phyloP scores from a whole-genome alignment of 2,329 filamentous ascomycete genomes.

The Trichoderma breve region DNA sequence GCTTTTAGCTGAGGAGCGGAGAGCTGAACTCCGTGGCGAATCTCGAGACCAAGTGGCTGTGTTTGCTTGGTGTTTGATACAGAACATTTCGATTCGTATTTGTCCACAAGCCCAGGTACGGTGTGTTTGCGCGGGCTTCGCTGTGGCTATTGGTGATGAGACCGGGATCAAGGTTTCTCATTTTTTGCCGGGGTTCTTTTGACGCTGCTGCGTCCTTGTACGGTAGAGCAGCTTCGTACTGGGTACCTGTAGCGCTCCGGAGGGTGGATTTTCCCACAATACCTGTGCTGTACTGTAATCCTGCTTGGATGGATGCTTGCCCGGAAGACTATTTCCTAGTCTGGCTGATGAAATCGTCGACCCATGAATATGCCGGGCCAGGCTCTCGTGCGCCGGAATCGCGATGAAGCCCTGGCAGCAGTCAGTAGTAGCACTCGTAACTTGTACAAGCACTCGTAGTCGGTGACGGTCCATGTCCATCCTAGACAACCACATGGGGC shows the following conservation, averaged over 20 bases:
- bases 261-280: not conserved
- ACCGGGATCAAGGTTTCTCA: constrained; percentile 17
- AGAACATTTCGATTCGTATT: not conserved
- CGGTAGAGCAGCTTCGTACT: not conserved
- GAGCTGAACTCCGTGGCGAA: not conserved
- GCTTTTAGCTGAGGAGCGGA: not conserved
- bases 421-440: not conserved
- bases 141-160: constrained; percentile 8
- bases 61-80: not conserved
- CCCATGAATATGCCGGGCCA: constrained; percentile 11
- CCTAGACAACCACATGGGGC: constrained; percentile 14
- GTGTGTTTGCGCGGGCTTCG: not conserved
- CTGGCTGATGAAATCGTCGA: not conserved
- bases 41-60: not conserved
- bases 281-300: not conserved
- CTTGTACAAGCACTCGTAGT: not conserved
- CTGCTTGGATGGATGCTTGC: not conserved
- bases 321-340: constrained; percentile 5
- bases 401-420: constrained; percentile 11
- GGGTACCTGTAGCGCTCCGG: not conserved
- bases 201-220: not conserved
- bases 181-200: constrained; percentile 9
- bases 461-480: constrained; percentile 1
- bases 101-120: not conserved
- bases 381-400: constrained; percentile 5